Evolutionary conservation across 202 grass and related monocot genomes (phyloP).

Genomic region (Panicum hallii): DNA sequence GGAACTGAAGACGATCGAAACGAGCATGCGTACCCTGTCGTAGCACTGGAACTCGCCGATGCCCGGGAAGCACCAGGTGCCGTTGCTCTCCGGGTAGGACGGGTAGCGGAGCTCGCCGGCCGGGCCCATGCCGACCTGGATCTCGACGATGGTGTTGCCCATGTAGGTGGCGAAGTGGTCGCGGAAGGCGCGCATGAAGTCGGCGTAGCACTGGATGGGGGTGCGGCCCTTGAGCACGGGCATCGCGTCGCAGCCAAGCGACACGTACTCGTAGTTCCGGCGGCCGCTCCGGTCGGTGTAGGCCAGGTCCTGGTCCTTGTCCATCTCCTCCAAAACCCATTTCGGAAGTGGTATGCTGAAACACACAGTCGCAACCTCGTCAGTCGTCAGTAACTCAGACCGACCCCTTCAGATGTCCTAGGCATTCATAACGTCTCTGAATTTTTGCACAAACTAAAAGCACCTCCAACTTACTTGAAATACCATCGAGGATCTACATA

Average conservation of each 20-base stretch:
- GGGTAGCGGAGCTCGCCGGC: conserved; percentile 90
- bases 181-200: conserved; percentile 96
- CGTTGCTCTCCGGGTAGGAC: conserved; percentile 82
- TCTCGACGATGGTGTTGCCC: conserved; percentile 82
- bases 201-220: conserved; percentile 86
- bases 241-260: conserved; percentile 75
- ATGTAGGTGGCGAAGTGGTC: conserved; percentile 71
- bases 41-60: conserved; percentile 84
- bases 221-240: conserved; percentile 88
- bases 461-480: neutral
- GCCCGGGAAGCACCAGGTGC: conserved; percentile 77
- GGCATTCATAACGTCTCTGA: no score
- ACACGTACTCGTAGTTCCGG: conserved; percentile 89
- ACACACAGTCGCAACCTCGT: neutral
- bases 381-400: neutral
- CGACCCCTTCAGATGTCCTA: neutral
- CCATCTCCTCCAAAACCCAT: conserved; percentile 86
- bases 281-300: conserved; percentile 84
- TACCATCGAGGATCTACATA: neutral
- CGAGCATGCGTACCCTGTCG: conserved; percentile 55
- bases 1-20: no score
- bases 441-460: neutral
- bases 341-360: conserved; percentile 59
- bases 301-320: conserved; percentile 66
- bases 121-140: conserved; percentile 92